Evolutionary conservation across 2,329 filamentous ascomycete species (phyloP).

Genomic region (Hypoxylon sp.): DNA sequence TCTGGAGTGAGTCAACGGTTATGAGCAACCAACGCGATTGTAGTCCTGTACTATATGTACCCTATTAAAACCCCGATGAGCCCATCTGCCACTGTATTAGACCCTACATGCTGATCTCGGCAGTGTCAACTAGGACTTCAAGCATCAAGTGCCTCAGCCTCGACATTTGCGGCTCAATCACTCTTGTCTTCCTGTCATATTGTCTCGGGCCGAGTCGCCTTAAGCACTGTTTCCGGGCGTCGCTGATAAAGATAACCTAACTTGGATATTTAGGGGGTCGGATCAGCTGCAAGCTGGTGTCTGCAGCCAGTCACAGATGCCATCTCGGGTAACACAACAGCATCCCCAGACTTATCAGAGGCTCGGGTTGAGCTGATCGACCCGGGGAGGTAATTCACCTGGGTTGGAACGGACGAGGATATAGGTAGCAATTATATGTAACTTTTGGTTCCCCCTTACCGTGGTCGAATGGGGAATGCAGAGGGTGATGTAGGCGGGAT

Average conservation of each 20-base stretch:
- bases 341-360: conserved; percentile 28
- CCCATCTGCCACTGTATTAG: not conserved
- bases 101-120: not conserved
- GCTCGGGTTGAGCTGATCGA: conserved; percentile 30
- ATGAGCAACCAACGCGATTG: not conserved
- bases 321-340: conserved; percentile 39
- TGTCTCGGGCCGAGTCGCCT: conserved; percentile 29
- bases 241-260: conserved; percentile 14
- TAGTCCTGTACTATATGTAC: not conserved
- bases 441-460: conserved; percentile 13
- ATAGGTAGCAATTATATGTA: conserved; percentile 28
- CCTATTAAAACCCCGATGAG: conserved; percentile 4
- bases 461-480: conserved; percentile 36
- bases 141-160: conserved; percentile 6
- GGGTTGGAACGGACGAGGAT: conserved; percentile 8
- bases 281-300: conserved; percentile 35
- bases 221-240: conserved; percentile 14
- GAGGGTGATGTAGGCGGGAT: conserved; percentile 28
- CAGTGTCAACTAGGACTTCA: not conserved
- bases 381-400: conserved; percentile 27
- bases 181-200: not conserved
- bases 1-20: not conserved
- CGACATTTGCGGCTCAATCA: conserved; percentile 37
- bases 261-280: conserved; percentile 28
- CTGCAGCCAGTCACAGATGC: conserved; percentile 31